Conservation (phyloP, 192 early-diverging fungal species). For the Backusella parvicylindrica region DNA sequence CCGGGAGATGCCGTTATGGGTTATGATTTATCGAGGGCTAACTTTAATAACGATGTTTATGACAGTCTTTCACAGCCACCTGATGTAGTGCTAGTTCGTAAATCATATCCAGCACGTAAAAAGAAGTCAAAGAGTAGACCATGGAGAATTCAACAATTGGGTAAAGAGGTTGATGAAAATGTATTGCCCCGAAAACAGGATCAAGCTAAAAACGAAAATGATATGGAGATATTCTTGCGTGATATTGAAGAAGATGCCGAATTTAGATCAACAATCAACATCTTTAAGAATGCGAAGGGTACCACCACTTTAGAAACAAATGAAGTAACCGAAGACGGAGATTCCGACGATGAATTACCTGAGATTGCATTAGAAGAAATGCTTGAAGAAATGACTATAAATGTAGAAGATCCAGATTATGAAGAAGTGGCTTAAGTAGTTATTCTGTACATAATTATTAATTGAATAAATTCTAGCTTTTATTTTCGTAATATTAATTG, state of each 20-base stretch:
- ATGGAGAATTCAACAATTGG: conserved; percentile 89
- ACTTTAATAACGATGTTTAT: conserved; percentile 89
- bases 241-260: conserved; percentile 99
- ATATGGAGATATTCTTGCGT: conserved; percentile 94
- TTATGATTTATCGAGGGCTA: conserved; percentile 82
- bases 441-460: not conserved
- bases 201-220: conserved; percentile 72
- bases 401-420: not conserved
- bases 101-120: conserved; percentile 86
- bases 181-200: conserved; percentile 74
- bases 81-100: conserved; percentile 90
- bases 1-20: conserved; percentile 90
- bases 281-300: conserved; percentile 72
- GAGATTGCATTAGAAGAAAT: conserved; percentile 92
- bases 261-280: conserved; percentile 88
- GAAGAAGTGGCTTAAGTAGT: not conserved
- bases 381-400: conserved; percentile 73
- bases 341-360: conserved; percentile 78
- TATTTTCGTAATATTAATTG: not conserved
- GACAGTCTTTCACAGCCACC: conserved; percentile 73
- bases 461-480: too few species aligned
- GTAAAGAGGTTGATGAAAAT: conserved; percentile 83
- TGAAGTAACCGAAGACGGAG: conserved; percentile 26
- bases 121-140: conserved; percentile 80
- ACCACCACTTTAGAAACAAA: conserved; percentile 26